A percentile compares a stretch with the other conserved stretches of the same genome.
Conservation (phyloP, 768 basidiomycete genomes). For the Tricholoma matsutake region DNA sequence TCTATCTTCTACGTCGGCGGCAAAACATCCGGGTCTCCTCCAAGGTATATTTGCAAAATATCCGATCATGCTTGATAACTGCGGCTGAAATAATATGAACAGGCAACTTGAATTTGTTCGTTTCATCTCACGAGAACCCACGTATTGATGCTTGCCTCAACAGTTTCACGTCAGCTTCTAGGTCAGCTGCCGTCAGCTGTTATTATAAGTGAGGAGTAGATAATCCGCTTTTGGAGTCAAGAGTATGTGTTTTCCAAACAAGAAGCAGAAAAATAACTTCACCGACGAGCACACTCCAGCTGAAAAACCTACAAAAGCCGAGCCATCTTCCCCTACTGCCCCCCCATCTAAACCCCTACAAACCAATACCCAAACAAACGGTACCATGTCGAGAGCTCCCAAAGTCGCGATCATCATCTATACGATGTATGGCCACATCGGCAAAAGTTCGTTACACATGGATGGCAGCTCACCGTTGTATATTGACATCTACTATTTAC, state of each 20-base stretch:
- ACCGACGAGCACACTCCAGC: conserved; percentile 15
- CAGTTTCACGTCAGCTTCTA: neutral
- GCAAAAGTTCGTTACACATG: conserved; percentile 44
- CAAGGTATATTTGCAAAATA: too few relatives aligned
- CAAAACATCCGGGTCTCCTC: too few relatives aligned
- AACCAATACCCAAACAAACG: conserved; percentile 12
- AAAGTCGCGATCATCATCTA: conserved; percentile 72
- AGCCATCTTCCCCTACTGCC: conserved; percentile 3
- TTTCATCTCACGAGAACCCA: conserved; percentile 23
- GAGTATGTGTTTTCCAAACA: conserved; percentile 33
- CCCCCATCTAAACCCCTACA: conserved; percentile 16
- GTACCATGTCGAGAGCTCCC: conserved; percentile 42
- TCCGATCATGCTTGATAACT: too few relatives aligned
- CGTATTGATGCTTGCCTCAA: neutral
- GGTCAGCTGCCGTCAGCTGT: neutral
- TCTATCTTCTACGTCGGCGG: too few relatives aligned
- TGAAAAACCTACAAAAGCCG: conserved; percentile 29
- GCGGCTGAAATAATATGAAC: neutral
- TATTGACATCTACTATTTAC: conserved; percentile 6
- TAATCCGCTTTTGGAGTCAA: neutral
- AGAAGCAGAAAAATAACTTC: conserved; percentile 30
- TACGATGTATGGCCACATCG: conserved; percentile 72
- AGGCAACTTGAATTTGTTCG: neutral
- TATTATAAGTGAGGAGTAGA: neutral
- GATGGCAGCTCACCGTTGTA: neutral